These are phyloP conservation scores for Petasospora fabianii DNA, from an alignment of 1,139 yeast species.

Conservation along the genomic window DNA sequence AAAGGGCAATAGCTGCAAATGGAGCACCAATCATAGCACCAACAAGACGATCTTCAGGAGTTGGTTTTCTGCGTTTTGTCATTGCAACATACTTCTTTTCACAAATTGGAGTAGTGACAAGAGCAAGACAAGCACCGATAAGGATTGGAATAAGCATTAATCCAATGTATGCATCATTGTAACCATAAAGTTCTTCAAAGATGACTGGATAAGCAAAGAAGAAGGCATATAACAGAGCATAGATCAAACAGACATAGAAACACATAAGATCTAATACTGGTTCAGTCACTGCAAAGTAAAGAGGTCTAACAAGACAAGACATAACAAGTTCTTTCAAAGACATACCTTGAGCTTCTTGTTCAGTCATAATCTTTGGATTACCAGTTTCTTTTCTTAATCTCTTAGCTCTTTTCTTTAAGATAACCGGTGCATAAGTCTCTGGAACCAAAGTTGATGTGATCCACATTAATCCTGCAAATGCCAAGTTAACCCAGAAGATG, in stretches of 20 bases:
- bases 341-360: constrained; percentile 79
- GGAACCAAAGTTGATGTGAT: constrained; percentile 60
- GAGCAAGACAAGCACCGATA: constrained; percentile 76
- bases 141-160: constrained; percentile 83
- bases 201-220: constrained; percentile 87
- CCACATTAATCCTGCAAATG: constrained; percentile 85
- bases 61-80: constrained; percentile 56
- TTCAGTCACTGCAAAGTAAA: constrained; percentile 69
- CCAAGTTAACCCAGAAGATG: constrained; percentile 88
- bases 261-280: constrained; percentile 84
- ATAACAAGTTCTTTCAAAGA: constrained; percentile 59
- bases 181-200: constrained; percentile 62
- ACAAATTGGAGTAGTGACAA: constrained; percentile 65
- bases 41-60: constrained; percentile 81
- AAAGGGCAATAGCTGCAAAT: constrained; percentile 81
- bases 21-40: constrained; percentile 93
- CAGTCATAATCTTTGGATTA: constrained; percentile 80
- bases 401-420: constrained; percentile 68
- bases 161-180: constrained; percentile 67
- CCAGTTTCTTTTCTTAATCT: constrained; percentile 76
- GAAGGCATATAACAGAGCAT: constrained; percentile 83
- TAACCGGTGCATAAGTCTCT: constrained; percentile 89
- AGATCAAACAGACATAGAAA: constrained; percentile 80
- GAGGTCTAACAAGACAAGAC: constrained; percentile 70
- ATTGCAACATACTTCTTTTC: constrained; percentile 57